Conservation (phyloP, 768 basidiomycete species). For the Terana coerulea region DNA sequence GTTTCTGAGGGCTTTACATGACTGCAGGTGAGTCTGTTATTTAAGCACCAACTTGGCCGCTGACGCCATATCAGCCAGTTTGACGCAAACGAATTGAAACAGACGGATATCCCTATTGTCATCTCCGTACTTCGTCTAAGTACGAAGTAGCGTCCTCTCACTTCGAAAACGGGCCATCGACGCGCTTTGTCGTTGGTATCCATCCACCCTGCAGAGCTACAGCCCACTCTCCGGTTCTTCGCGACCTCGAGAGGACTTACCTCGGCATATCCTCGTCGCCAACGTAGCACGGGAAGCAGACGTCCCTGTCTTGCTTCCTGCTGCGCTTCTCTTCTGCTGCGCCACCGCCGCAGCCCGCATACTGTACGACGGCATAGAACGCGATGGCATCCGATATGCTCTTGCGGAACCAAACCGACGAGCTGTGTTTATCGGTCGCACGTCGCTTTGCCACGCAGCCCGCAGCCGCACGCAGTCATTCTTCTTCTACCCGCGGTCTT, state of each 20-base stretch:
- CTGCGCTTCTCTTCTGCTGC: conserved; percentile 11
- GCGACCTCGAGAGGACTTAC: conserved; percentile 2
- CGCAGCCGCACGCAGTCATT: conserved; percentile 9
- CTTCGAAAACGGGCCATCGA: conserved; percentile 11
- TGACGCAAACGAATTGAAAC: not conserved
- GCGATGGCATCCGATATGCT: not conserved
- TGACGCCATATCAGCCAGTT: conserved; percentile 7
- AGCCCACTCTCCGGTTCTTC: not conserved
- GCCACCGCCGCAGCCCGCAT: not conserved
- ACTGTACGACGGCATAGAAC: conserved; percentile 7
- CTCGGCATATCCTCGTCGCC: conserved; percentile 7
- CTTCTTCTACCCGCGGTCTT: conserved; percentile 7
- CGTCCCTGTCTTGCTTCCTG: conserved; percentile 8
- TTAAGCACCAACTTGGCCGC: not conserved
- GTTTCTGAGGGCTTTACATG: conserved; percentile 16
- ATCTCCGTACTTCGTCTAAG: conserved; percentile 9
- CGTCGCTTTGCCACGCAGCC: conserved; percentile 7
- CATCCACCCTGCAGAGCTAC: conserved; percentile 2
- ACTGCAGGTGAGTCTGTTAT: conserved; percentile 9
- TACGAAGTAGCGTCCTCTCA: conserved; percentile 10
- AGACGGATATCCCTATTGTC: not conserved
- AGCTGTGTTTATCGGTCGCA: conserved; percentile 10
- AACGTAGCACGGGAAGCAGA: conserved; percentile 12
- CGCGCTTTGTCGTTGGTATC: conserved; percentile 8
- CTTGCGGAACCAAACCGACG: conserved; percentile 9